Evolutionary conservation across 1,284 basidiomycete species (phyloP).

Genomic region (Cerrena zonata): DNA sequence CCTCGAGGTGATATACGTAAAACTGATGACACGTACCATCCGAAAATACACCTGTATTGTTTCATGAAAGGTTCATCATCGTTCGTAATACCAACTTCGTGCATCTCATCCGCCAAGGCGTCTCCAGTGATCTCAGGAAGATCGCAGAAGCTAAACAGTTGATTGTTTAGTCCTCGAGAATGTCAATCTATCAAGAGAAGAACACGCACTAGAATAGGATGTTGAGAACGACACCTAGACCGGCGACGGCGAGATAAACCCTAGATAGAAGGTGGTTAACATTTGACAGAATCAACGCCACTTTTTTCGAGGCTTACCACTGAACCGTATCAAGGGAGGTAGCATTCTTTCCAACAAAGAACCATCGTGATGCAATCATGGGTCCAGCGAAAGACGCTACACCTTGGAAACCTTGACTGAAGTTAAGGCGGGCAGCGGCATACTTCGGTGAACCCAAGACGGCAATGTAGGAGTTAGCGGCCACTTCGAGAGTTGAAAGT

Average conservation of each 20-base stretch:
- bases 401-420: conserved; percentile 80
- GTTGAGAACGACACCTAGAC: conserved; percentile 58
- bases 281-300: background rate
- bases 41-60: conserved; percentile 68
- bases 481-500: conserved; percentile 62
- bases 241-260: conserved; percentile 76
- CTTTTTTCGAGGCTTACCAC: conserved; percentile 38
- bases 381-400: conserved; percentile 76
- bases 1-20: background rate
- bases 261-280: conserved; percentile 23
- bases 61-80: conserved; percentile 61
- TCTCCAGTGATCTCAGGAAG: conserved; percentile 76
- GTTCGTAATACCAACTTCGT: conserved; percentile 35
- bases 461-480: conserved; percentile 77
- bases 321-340: conserved; percentile 66
- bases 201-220: conserved; percentile 56
- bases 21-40: conserved; percentile 30
- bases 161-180: too few species aligned
- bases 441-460: conserved; percentile 62
- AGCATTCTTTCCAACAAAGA: conserved; percentile 63
- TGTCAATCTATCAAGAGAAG: background rate
- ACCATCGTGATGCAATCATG: conserved; percentile 72
- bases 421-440: conserved; percentile 74
- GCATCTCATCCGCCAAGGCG: conserved; percentile 48
- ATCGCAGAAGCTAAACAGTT: conserved; percentile 65